phyloP scores from a whole-genome alignment of 257 asterid species.

The Nicotiana noctiflora region DNA sequence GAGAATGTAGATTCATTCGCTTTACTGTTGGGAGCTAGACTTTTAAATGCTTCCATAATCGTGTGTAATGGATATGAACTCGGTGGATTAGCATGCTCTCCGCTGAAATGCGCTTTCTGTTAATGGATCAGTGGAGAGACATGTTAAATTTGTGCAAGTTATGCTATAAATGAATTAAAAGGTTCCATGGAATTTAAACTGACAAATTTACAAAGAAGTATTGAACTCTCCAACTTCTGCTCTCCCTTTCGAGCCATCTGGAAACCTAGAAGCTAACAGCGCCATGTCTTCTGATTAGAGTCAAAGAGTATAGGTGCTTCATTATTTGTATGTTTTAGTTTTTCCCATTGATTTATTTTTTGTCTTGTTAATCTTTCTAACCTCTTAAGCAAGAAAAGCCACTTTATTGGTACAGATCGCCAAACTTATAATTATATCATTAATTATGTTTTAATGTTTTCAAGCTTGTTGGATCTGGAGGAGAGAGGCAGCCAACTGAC shows the following conservation, averaged over 20 bases:
- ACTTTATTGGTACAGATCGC: neutral
- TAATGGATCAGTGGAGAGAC: neutral
- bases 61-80: neutral
- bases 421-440: too few species aligned
- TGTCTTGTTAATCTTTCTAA: neutral
- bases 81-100: neutral
- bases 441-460: neutral
- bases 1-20: neutral
- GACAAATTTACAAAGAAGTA: neutral
- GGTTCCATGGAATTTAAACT: neutral
- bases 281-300: neutral
- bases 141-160: neutral
- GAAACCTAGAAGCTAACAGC: neutral
- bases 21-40: neutral
- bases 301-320: neutral
- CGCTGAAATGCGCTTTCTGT: neutral
- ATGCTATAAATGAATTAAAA: neutral
- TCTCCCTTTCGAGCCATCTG: neutral
- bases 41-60: neutral
- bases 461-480: conserved; percentile 73
- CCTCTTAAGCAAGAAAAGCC: neutral
- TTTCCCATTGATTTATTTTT: neutral
- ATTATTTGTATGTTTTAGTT: neutral
- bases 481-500: conserved; percentile 65
- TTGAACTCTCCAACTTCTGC: neutral